phyloP scores from a whole-genome alignment of 176 grass and related monocot genomes.

The Zea luxurians region DNA sequence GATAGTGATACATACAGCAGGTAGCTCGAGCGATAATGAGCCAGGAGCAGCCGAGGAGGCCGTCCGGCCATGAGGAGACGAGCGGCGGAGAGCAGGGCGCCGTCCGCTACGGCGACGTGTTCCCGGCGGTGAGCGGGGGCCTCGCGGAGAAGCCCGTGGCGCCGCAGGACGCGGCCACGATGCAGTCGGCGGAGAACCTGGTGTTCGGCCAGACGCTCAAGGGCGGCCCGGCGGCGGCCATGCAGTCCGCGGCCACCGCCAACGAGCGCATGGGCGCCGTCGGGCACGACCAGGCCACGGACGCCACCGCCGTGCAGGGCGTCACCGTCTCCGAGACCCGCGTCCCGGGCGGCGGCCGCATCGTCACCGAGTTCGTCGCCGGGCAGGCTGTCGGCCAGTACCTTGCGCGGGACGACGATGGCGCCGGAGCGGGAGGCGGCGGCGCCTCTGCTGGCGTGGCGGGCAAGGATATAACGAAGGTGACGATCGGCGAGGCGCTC shows the following conservation, averaged over 20 bases:
- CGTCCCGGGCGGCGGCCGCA: slow-evolving; percentile 40
- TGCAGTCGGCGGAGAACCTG: slow-evolving; percentile 57
- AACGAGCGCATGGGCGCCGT: slow-evolving; percentile 67
- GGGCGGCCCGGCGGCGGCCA: slow-evolving; percentile 57
- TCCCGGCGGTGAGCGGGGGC: slow-evolving; percentile 47
- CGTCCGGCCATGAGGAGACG: background rate
- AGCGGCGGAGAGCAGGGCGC: slow-evolving; percentile 4
- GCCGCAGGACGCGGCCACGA: slow-evolving; percentile 70
- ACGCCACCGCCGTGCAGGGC: slow-evolving; percentile 39
- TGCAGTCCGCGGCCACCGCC: slow-evolving; percentile 57
- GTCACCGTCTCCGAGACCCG: slow-evolving; percentile 55
- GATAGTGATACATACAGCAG: background rate
- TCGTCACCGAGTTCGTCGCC: slow-evolving; percentile 76
- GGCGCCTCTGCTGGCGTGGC: background rate
- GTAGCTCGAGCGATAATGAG: slow-evolving; percentile 38
- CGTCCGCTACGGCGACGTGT: slow-evolving; percentile 65
- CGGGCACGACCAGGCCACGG: slow-evolving; percentile 52
- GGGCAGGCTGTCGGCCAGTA: slow-evolving; percentile 51
- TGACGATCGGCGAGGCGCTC: slow-evolving; percentile 69
- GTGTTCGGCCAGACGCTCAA: slow-evolving; percentile 49
- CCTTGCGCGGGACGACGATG: slow-evolving; percentile 22
- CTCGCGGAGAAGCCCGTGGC: slow-evolving; percentile 51
- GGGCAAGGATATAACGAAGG: slow-evolving; percentile 7
- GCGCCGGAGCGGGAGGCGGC: background rate
- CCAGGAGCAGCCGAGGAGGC: slow-evolving; percentile 63